Evolutionary conservation across 75 land plant species (phyloP).

Genomic region (Sequoiadendron giganteum): DNA sequence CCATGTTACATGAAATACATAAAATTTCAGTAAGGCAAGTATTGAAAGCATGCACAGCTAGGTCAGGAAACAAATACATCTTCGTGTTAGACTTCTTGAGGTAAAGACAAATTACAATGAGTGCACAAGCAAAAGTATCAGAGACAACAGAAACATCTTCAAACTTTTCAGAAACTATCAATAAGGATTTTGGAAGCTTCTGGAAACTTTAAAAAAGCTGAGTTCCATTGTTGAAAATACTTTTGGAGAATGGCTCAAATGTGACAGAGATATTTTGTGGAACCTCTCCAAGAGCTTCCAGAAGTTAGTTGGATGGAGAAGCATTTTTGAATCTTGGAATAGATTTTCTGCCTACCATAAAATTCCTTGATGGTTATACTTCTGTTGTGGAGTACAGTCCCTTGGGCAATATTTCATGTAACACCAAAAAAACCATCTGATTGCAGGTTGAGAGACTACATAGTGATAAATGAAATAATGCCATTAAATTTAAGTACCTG

Average conservation of each 20-base stretch:
- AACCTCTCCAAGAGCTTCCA: background rate
- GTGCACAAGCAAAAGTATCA: background rate
- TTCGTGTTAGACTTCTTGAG: background rate
- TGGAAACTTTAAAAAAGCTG: background rate
- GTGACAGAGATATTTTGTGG: too few relatives aligned
- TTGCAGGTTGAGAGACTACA: background rate
- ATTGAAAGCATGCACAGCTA: background rate
- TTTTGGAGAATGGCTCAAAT: too few relatives aligned
- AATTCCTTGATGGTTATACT: background rate
- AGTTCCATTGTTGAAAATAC: background rate
- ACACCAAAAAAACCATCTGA: background rate
- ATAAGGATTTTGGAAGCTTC: background rate
- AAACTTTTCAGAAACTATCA: background rate
- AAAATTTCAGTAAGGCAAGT: background rate
- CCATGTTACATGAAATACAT: too few relatives aligned
- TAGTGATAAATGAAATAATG: background rate
- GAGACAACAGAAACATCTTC: background rate
- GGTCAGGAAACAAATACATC: background rate
- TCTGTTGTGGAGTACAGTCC: background rate
- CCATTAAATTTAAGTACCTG: slow-evolving; percentile 45
- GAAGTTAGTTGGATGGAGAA: background rate
- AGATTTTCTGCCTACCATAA: background rate
- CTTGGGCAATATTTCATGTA: background rate
- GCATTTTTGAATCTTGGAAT: background rate
- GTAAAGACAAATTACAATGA: background rate